phyloP scores from a whole-genome alignment of 495 filamentous ascomycete species.

The Penicillium waksmanii region DNA sequence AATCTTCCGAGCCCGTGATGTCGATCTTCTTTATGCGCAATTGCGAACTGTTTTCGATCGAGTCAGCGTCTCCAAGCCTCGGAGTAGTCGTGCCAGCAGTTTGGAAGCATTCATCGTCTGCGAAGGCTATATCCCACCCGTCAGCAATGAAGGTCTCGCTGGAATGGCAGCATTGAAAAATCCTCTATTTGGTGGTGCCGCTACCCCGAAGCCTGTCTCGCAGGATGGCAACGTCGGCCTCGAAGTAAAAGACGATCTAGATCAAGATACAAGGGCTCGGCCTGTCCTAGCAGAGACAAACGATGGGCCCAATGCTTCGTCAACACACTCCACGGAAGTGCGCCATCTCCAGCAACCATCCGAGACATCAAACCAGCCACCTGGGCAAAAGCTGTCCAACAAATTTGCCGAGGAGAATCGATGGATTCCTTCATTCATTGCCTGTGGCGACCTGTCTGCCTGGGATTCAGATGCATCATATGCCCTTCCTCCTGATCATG shows the following conservation, averaged over 20 bases:
- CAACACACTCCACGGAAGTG: constrained; percentile 26
- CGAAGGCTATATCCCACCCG: constrained; percentile 72
- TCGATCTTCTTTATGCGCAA: constrained; percentile 90
- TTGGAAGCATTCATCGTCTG: constrained; percentile 97
- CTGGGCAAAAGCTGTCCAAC: constrained; percentile 30
- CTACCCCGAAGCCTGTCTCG: constrained; percentile 34
- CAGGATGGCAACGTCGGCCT: constrained; percentile 64
- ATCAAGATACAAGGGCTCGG: constrained; percentile 43
- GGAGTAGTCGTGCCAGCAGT: constrained; percentile 90
- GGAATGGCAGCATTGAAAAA: constrained; percentile 48
- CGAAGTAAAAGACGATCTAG: constrained; percentile 58
- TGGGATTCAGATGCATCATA: constrained; percentile 96
- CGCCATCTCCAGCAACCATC: constrained; percentile 36
- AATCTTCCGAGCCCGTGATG: constrained; percentile 92
- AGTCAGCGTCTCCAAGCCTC: constrained; percentile 89
- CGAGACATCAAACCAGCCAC: constrained; percentile 23
- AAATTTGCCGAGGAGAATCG: constrained; percentile 50
- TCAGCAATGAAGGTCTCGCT: constrained; percentile 33
- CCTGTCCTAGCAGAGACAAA: constrained; percentile 5
- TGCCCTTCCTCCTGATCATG: constrained; percentile 73
- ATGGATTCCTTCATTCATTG: constrained; percentile 94
- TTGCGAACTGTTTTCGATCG: constrained; percentile 85
- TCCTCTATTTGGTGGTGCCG: constrained; percentile 51
- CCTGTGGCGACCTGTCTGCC: constrained; percentile 91
- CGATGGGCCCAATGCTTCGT: background rate